Evolutionary conservation across 768 basidiomycete genomes (phyloP), one percentile per base, ranked within the genome.

Genomic region (Boletales sp.): DNA sequence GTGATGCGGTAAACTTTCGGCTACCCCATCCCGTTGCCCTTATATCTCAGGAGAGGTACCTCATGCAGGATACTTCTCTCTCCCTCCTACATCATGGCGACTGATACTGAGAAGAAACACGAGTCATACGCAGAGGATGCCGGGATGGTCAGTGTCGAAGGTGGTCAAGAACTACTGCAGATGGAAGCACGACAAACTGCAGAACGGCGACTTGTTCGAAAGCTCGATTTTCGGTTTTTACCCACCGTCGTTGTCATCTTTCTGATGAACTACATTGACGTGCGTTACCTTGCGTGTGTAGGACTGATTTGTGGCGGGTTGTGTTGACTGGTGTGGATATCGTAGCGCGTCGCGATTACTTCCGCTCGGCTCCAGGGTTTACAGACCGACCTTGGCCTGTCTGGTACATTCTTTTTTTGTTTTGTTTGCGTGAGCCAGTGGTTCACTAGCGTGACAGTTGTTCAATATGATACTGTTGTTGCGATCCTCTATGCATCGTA

Each of bases 261-360:
- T 55, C 74, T 86, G 52, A 78, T 84, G 79, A 86, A 85, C 55
- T 83, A 82, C 55, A 83, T 86, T 51, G 83, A 84, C 62, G 83
- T 84, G 52, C 53, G 66, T 58, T 2, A 50, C 51, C 60, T 56
- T 1, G 31, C 29, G 2, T 40, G 27, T 38, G 14, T 43, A 21
- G 41, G 21, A 21, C 21, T 21, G 21, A 21, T 21, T 4, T 38
- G 21, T 10, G 15, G 18, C 18, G 24, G 9, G 31, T 41, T n/a
- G 15, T 40, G 11, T n/a, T 54, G 37, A 48, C 19, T 12, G 35
- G 21, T 35, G 21, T 19, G 18, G 9, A 11, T 12, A 35, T 31
- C 47, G 14, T 40, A 80, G 78, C 70, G 79, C 17, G 73, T 69
- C 46, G 78, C 74, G 1, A 62, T 80, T 15, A 74, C 76, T 0